Conservation (phyloP, 2,329 filamentous ascomycete species). For the Nigrospora oryzae region DNA sequence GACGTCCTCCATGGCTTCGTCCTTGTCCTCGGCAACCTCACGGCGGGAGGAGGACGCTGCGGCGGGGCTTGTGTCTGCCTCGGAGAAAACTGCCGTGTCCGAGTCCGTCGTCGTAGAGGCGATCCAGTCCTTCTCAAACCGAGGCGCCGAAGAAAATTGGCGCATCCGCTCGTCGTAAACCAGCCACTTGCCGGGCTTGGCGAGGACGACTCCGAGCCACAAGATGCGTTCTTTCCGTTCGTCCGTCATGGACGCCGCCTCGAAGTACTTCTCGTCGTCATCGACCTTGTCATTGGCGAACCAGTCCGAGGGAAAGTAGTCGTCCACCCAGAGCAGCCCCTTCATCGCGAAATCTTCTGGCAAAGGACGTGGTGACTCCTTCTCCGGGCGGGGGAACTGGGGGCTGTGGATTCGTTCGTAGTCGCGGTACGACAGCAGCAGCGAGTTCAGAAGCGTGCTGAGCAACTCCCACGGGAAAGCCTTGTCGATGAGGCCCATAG, state of each 20-base stretch:
- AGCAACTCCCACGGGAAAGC: conserved; percentile 46
- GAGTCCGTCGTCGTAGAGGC: not conserved
- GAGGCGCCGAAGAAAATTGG: conserved; percentile 27
- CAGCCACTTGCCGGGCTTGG: conserved; percentile 32
- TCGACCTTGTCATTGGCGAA: conserved; percentile 51
- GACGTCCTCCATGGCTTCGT: not conserved
- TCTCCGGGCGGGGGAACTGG: conserved; percentile 38
- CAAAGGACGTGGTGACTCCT: conserved; percentile 42
- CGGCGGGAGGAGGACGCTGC: not conserved
- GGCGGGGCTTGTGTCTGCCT: not conserved
- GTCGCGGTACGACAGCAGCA: conserved; percentile 19
- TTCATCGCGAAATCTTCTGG: conserved; percentile 63
- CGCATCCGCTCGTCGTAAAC: conserved; percentile 28
- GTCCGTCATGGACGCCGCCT: conserved; percentile 48
- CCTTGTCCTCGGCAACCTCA: not conserved
- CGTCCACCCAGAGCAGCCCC: conserved; percentile 51
- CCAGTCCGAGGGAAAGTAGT: conserved; percentile 51
- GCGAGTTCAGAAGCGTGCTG: conserved; percentile 28
- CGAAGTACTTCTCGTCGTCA: conserved; percentile 60
- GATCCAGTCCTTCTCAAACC: conserved; percentile 28
- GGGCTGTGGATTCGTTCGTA: conserved; percentile 26
- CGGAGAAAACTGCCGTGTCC: not conserved
- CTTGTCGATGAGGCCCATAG: conserved; percentile 32
- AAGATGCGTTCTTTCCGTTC: conserved; percentile 51
- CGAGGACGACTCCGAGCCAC: conserved; percentile 45